Evolutionary conservation across 805 yeast species (phyloP), one percentile per base, ranked within the genome.

Genomic region (Candida tammaniensis): DNA sequence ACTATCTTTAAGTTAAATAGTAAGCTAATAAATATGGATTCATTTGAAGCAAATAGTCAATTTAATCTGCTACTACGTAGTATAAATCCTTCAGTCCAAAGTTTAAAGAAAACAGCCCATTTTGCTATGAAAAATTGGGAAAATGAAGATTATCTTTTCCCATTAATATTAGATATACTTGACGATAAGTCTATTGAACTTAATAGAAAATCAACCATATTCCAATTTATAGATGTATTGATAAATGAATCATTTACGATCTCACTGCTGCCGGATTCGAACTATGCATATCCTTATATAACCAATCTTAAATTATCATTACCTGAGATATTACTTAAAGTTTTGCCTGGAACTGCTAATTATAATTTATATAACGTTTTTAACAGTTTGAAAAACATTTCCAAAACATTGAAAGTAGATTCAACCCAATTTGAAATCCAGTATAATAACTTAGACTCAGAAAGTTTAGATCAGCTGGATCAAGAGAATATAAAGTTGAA

Each of bases 1-100:
- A 19, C 10, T 10, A 7, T 19, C 22, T 19, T 19, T 19, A 19
- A 19, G 7, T 7, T 19, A 19, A 19, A 19, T 7, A 19, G 10
- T 7, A 7, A 19, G 10, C 22, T 19, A 19, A 19, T 22, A 13
- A 35, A 29, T 11, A 86, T 89, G 95, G 96, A 89, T 54, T 80
- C 96, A 1, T 86, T 91, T 55, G 96, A 86, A 51, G 88, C 89
- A 4, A 73, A 91, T 39, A 62, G 86, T 29, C 83, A 82, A 56
- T 82, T 89, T 48, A 70, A 78, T 5, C 85, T 80, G 47, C 74
- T 79, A 27, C 66, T 89, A 35, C 72, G 79, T 45, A 56, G 69
- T 5, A 61, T 91, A 26, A 80, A 78, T 27, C 89, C 95, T 0
- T 72, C 87, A 1, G 60, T 66, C 31, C 73, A 61, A 46, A 63